phyloP scores from a whole-genome alignment of 257 asterid species.

The Jasminum sambac region DNA sequence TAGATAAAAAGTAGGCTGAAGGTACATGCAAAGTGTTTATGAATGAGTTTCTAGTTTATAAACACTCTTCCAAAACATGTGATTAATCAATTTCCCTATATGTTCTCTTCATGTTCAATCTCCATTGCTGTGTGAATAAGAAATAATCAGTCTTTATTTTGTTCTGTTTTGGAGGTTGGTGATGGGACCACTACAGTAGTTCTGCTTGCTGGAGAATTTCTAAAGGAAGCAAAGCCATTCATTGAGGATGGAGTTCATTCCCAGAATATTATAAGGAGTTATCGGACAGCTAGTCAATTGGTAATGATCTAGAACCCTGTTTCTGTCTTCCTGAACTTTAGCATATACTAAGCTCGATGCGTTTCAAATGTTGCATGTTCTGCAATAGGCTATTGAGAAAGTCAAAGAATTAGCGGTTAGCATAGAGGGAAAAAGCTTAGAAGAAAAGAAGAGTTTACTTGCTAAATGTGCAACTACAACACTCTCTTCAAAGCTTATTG shows the following conservation, averaged over 20 bases:
- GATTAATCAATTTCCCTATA: neutral
- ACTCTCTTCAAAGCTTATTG: slow-evolving; percentile 94
- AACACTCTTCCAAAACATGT: too few species aligned
- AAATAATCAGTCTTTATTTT: slow-evolving; percentile 9
- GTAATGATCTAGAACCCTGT: slow-evolving; percentile 35
- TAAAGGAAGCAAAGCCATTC: slow-evolving; percentile 97
- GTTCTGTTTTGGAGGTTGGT: slow-evolving; percentile 68
- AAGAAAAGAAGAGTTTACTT: slow-evolving; percentile 82
- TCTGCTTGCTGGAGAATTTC: slow-evolving; percentile 91
- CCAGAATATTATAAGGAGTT: slow-evolving; percentile 91
- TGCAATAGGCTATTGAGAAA: slow-evolving; percentile 66
- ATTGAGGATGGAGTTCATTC: slow-evolving; percentile 98
- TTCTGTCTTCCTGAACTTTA: slow-evolving; percentile 18
- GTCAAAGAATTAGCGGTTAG: slow-evolving; percentile 77
- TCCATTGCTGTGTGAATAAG: neutral
- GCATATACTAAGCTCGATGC: slow-evolving; percentile 16
- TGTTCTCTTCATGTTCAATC: neutral
- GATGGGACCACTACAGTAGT: slow-evolving; percentile 99
- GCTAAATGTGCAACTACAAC: slow-evolving; percentile 99
- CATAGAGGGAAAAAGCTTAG: slow-evolving; percentile 91
- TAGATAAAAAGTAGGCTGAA: too few species aligned
- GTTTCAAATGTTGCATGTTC: slow-evolving; percentile 4
- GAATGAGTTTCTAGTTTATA: too few species aligned
- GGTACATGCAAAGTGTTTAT: too few species aligned
- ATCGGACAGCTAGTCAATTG: slow-evolving; percentile 75